phyloP scores from a whole-genome alignment of 2,329 filamentous ascomycete species.

The Ceratocystis cubensis region DNA sequence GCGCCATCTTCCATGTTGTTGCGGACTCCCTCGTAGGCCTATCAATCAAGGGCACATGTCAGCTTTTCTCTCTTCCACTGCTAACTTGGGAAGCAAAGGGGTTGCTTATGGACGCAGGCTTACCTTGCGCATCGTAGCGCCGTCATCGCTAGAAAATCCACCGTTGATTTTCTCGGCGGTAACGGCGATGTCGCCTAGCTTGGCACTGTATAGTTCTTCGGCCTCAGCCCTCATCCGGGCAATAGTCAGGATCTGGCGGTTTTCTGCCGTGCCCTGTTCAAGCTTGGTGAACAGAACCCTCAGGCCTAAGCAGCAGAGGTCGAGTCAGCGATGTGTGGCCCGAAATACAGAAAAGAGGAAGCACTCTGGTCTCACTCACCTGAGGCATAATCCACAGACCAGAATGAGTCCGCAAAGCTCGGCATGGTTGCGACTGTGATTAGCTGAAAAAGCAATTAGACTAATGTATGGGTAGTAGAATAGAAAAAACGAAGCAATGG shows the following conservation, averaged over 20 bases:
- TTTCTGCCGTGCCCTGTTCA: conserved; percentile 89
- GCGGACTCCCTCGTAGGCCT: conserved; percentile 91
- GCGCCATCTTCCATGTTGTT: conserved; percentile 84
- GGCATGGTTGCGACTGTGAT: conserved; percentile 48
- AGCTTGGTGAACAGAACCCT: conserved; percentile 93
- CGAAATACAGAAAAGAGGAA: neutral
- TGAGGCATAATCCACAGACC: conserved; percentile 94
- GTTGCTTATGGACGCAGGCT: conserved; percentile 22
- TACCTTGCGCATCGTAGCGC: conserved; percentile 91
- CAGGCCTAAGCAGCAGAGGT: conserved; percentile 43
- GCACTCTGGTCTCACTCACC: conserved; percentile 39
- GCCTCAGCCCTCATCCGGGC: conserved; percentile 91
- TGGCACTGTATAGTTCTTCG: conserved; percentile 76
- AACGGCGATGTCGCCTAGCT: conserved; percentile 68
- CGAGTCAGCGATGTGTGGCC: neutral
- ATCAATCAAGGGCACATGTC: conserved; percentile 9
- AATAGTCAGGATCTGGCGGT: conserved; percentile 84
- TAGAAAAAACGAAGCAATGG: too few species aligned
- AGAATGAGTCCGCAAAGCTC: conserved; percentile 90
- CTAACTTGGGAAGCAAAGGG: neutral
- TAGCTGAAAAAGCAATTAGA: neutral
- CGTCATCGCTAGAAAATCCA: conserved; percentile 84
- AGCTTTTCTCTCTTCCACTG: neutral
- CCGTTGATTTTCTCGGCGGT: conserved; percentile 68
- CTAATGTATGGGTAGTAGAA: neutral